A percentile compares a stretch with the other conserved stretches of the same genome.
Conservation (phyloP, 2,329 filamentous ascomycete species). For the Aspergillus fumigatus region DNA sequence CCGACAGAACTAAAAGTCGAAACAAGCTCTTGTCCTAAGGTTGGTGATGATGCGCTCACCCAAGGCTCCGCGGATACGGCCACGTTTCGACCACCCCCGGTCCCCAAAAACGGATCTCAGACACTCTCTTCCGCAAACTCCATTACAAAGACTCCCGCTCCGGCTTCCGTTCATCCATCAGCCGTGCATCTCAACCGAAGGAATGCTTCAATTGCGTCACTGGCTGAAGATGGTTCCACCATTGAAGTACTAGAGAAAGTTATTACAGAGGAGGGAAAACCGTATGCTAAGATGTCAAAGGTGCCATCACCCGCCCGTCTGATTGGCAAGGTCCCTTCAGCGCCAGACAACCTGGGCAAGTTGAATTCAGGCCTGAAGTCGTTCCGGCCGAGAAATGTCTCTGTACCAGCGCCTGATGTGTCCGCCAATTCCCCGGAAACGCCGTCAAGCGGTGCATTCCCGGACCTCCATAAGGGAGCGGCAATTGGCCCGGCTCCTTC, state of each 20-base stretch:
- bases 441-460: slow-evolving; percentile 66
- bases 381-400: slow-evolving; percentile 70
- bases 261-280: slow-evolving; percentile 42
- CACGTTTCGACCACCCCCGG: slow-evolving; percentile 20
- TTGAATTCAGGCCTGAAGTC: slow-evolving; percentile 69
- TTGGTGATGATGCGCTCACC: slow-evolving; percentile 20
- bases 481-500: slow-evolving; percentile 54
- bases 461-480: slow-evolving; percentile 41
- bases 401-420: slow-evolving; percentile 55
- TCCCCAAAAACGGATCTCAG: slow-evolving; percentile 28
- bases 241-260: slow-evolving; percentile 41
- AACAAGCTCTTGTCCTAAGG: slow-evolving; percentile 48
- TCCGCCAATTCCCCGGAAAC: slow-evolving; percentile 69
- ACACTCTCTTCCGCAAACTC: slow-evolving; percentile 11
- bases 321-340: slow-evolving; percentile 38
- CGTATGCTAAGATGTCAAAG: slow-evolving; percentile 24
- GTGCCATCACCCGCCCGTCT: slow-evolving; percentile 32
- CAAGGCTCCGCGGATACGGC: slow-evolving; percentile 23
- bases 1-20: slow-evolving; percentile 85
- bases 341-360: slow-evolving; percentile 52
- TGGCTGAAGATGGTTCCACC: slow-evolving; percentile 36
- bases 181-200: slow-evolving; percentile 25
- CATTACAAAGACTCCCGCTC: slow-evolving; percentile 8
- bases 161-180: slow-evolving; percentile 12
- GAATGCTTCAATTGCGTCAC: slow-evolving; percentile 32